A percentile compares a stretch with the other conserved stretches of the same genome.
Conservation (phyloP, 1,284 basidiomycete genomes). For the Fomitopsis palustris region DNA sequence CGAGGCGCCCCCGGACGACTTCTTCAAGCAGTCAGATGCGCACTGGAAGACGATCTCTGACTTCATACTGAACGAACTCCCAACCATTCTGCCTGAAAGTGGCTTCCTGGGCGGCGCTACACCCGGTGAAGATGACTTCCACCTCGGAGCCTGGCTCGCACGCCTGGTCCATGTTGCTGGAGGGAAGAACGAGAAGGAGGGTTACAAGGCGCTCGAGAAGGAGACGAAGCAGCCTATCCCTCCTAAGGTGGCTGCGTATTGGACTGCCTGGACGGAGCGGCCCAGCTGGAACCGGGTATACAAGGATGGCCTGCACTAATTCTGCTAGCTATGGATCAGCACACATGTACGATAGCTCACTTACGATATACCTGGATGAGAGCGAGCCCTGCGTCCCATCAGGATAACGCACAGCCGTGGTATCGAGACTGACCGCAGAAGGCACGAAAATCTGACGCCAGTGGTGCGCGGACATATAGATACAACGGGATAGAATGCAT, state of each 20-base stretch:
- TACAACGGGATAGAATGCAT: neutral
- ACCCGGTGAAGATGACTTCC: slow-evolving; percentile 54
- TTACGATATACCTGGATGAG: neutral
- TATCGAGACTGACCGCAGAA: too few species aligned
- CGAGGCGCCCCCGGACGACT: slow-evolving; percentile 33
- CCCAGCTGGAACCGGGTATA: slow-evolving; percentile 59
- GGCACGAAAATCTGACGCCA: too few species aligned
- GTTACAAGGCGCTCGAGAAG: slow-evolving; percentile 35
- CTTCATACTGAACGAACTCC: slow-evolving; percentile 41
- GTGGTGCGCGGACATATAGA: too few species aligned
- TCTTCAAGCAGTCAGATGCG: slow-evolving; percentile 36
- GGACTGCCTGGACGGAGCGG: slow-evolving; percentile 47
- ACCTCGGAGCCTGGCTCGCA: slow-evolving; percentile 49
- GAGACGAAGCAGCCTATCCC: slow-evolving; percentile 38
- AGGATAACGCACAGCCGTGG: too few species aligned
- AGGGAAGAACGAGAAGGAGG: slow-evolving; percentile 33
- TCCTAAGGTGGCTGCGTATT: slow-evolving; percentile 40
- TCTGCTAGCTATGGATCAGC: neutral
- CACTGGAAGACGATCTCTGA: slow-evolving; percentile 38
- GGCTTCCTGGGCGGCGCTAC: slow-evolving; percentile 45
- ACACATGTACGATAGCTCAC: neutral
- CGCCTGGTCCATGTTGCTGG: slow-evolving; percentile 38
- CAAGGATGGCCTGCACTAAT: slow-evolving; percentile 41
- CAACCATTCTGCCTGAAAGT: slow-evolving; percentile 36
- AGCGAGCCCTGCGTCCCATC: too few species aligned